Evolutionary conservation across 2,329 filamentous ascomycete species (phyloP), one percentile per base, ranked within the genome.

Genomic region (Cercospora berteroae): DNA sequence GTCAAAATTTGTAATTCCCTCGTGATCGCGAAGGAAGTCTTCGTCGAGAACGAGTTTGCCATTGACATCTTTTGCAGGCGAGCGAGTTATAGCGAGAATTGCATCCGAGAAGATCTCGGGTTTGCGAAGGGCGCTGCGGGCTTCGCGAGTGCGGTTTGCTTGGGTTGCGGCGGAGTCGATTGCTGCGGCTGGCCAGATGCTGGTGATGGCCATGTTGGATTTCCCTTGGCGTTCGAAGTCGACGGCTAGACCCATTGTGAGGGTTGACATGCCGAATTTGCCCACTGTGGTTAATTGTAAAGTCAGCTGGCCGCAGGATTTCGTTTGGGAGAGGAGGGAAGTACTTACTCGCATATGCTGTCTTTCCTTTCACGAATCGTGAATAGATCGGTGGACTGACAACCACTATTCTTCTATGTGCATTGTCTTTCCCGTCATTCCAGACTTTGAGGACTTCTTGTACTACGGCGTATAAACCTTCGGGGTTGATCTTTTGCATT

Each of bases 331-430:
- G 29, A 55, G 44, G 6, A 88, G n/a, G 39, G n/a, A 13, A 2
- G 4, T 7, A 52, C 59, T 62, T 12, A 62, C 60, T 86, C 0
- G 93, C 91, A 80, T 96, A 96, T 13, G 90, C 91, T 1, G 92
- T 91, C 84, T 96, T 96, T 10, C 92, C 93, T 23, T 90, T 81
- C 78, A 95, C 94, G 79, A 96, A 96, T 31, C 93, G 85, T 70
- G 87, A 90, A 79, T 96, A 96, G 66, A 96, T 94, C 1, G 92
- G 92, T 25, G 93, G 93, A 74, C 88, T 91, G 64, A 96, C 90
- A 64, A 95, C 90, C 56, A 96, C 81, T 69, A 96, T 87, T 27
- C 92, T 80, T 0, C 88, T 90, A 29, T 62, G 68, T 1, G 71
- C 69, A 27, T 81, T 83, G 80, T 42, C 39, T 44, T 64, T n/a